A percentile compares a stretch with the other conserved stretches of the same genome.
phyloP scores from a whole-genome alignment of 257 asterid genomes.

The Verbena officinalis region DNA sequence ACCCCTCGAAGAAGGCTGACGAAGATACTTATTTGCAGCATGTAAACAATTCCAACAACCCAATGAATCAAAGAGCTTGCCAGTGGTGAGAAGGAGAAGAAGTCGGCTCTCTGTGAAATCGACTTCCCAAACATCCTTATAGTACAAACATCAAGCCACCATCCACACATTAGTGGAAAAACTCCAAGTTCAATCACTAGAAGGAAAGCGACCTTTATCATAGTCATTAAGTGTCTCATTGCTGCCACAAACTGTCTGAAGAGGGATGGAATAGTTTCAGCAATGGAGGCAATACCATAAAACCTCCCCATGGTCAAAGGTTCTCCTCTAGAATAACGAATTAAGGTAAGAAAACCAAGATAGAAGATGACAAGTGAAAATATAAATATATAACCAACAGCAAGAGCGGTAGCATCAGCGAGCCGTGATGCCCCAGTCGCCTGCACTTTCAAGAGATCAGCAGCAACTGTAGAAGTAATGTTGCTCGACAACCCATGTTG shows the following conservation, averaged over 20 bases:
- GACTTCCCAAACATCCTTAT: constrained; percentile 94
- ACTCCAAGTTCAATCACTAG: constrained; percentile 98
- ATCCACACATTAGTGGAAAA: constrained; percentile 97
- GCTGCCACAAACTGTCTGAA: constrained; percentile 93
- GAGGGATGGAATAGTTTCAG: constrained; percentile 91
- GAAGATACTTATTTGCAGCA: constrained; percentile 97
- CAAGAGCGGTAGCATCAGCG: constrained; percentile 95
- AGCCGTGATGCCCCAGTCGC: constrained; percentile 74
- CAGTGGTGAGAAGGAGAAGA: constrained; percentile 90
- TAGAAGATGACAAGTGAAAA: constrained; percentile 78
- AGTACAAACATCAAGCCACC: constrained; percentile 99
- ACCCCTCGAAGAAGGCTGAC: constrained; percentile 99
- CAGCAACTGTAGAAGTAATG: constrained; percentile 56
- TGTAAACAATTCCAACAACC: constrained; percentile 97
- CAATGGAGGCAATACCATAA: constrained; percentile 90
- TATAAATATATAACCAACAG: constrained; percentile 88
- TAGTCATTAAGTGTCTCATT: constrained; percentile 96
- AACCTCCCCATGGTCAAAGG: constrained; percentile 94
- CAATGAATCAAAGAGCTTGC: constrained; percentile 98
- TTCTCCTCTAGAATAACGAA: constrained; percentile 92
- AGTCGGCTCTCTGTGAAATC: constrained; percentile 88
- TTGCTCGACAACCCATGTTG: constrained; percentile 55
- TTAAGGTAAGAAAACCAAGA: constrained; percentile 77
- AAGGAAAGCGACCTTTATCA: constrained; percentile 98
- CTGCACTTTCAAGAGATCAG: constrained; percentile 64